Evolutionary conservation across 805 yeast species (phyloP).

Genomic region (Wickerhamomyces hampshirensis): DNA sequence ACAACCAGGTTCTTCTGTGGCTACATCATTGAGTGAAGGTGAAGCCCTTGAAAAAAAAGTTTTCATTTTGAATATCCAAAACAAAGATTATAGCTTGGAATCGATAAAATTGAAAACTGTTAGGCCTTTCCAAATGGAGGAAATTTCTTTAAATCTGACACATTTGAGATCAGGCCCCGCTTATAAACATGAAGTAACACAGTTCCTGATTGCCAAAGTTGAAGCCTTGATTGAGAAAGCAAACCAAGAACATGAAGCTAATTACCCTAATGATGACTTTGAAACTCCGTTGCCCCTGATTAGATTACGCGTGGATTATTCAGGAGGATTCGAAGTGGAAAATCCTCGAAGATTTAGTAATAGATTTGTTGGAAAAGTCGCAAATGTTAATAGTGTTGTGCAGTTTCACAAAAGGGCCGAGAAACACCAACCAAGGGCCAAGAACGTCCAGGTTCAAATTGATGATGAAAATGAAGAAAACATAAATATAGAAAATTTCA

Average conservation of each 20-base stretch:
- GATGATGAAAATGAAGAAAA: constrained; percentile 30
- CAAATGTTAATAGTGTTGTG: constrained; percentile 84
- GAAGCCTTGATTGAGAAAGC: constrained; percentile 65
- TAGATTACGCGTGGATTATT: constrained; percentile 79
- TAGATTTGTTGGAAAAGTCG: constrained; percentile 84
- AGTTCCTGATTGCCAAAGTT: constrained; percentile 57
- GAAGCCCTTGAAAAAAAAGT: constrained; percentile 75
- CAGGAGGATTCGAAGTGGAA: constrained; percentile 89
- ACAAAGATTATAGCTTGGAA: constrained; percentile 49
- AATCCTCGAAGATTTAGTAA: constrained; percentile 87
- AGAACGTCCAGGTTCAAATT: constrained; percentile 5
- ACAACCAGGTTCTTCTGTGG: constrained; percentile 93
- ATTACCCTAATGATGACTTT: constrained; percentile 27
- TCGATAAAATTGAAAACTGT: constrained; percentile 63
- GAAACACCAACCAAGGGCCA: constrained; percentile 2
- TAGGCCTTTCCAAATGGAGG: constrained; percentile 77
- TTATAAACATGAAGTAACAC: constrained; percentile 54
- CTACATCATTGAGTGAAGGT: constrained; percentile 83
- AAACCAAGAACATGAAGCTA: constrained; percentile 38
- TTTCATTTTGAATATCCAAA: constrained; percentile 63
- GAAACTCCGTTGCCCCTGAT: constrained; percentile 70
- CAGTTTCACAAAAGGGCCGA: constrained; percentile 54
- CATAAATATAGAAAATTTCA: constrained; percentile 55
- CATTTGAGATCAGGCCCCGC: constrained; percentile 57
- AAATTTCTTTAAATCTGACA: constrained; percentile 48